Evolutionary conservation across 257 asterid genomes (phyloP).

Genomic region (Gentiana dahurica): DNA sequence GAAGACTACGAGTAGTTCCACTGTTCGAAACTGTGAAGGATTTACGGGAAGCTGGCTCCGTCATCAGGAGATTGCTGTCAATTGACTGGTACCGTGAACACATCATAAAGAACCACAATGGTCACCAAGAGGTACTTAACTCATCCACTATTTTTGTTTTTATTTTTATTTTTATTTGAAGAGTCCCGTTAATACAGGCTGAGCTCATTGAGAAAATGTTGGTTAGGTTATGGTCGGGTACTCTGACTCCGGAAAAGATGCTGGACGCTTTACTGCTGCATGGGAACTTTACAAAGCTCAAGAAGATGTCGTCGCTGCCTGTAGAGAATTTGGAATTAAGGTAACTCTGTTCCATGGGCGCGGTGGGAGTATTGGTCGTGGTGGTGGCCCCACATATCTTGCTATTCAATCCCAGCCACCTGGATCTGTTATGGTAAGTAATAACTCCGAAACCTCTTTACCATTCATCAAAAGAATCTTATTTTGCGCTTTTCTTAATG

Average conservation of each 20-base stretch:
- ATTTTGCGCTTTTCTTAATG: background rate
- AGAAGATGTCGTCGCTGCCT: slow-evolving; percentile 91
- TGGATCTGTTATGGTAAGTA: slow-evolving; percentile 90
- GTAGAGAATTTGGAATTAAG: slow-evolving; percentile 78
- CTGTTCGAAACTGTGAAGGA: slow-evolving; percentile 96
- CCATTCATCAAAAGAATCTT: background rate
- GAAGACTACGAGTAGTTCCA: slow-evolving; percentile 89
- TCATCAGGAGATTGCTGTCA: slow-evolving; percentile 66
- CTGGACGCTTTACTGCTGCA: slow-evolving; percentile 93
- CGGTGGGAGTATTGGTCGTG: slow-evolving; percentile 98
- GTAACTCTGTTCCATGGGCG: slow-evolving; percentile 97
- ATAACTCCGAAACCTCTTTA: slow-evolving; percentile 6
- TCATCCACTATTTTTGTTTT: background rate
- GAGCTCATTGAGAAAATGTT: slow-evolving; percentile 13
- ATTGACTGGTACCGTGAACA: slow-evolving; percentile 89
- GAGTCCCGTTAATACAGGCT: background rate
- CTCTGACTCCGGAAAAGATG: slow-evolving; percentile 98
- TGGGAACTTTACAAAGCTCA: slow-evolving; percentile 99
- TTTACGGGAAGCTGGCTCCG: slow-evolving; percentile 92
- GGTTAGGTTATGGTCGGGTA: slow-evolving; percentile 98
- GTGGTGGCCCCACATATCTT: slow-evolving; percentile 94
- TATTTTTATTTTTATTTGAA: background rate
- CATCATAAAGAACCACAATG: slow-evolving; percentile 63
- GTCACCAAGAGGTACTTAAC: slow-evolving; percentile 83
- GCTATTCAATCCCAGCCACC: slow-evolving; percentile 99